Evolutionary conservation across 768 basidiomycete species (phyloP).

Genomic region (Lactifluus rugatus): DNA sequence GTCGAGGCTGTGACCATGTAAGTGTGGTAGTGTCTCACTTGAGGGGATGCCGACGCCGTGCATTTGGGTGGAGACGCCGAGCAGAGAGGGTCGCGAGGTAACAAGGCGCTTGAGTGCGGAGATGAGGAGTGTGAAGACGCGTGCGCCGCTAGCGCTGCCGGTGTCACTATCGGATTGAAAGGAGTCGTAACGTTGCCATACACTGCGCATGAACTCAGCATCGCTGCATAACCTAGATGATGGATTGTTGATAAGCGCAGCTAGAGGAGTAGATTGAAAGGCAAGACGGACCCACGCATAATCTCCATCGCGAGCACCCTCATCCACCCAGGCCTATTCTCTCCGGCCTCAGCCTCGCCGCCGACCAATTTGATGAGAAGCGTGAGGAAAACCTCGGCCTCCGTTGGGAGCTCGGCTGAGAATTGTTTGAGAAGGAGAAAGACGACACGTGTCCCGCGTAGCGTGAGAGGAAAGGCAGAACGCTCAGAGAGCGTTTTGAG

Average conservation of each 20-base stretch:
- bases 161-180: conserved; percentile 39
- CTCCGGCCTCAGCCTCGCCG: background rate
- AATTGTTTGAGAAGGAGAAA: conserved; percentile 92
- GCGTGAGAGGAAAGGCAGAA: conserved; percentile 75
- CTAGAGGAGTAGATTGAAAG: background rate
- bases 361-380: conserved; percentile 6
- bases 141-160: conserved; percentile 48
- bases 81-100: conserved; percentile 77
- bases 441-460: conserved; percentile 88
- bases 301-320: conserved; percentile 20
- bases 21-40: conserved; percentile 27
- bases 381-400: conserved; percentile 43
- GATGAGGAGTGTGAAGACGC: conserved; percentile 69
- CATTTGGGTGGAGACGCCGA: conserved; percentile 76
- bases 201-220: conserved; percentile 15
- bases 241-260: background rate
- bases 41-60: conserved; percentile 60
- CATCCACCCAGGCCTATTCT: conserved; percentile 17
- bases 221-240: conserved; percentile 13
- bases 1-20: conserved; percentile 51
- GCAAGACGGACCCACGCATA: conserved; percentile 9
- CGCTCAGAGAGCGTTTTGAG: conserved; percentile 78
- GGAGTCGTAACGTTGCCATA: conserved; percentile 17
- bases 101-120: conserved; percentile 77
- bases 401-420: conserved; percentile 65